Evolutionary conservation across 2,329 filamentous ascomycete species (phyloP).

Genomic region (Ophiognomonia clavigignenti-juglandacearum): DNA sequence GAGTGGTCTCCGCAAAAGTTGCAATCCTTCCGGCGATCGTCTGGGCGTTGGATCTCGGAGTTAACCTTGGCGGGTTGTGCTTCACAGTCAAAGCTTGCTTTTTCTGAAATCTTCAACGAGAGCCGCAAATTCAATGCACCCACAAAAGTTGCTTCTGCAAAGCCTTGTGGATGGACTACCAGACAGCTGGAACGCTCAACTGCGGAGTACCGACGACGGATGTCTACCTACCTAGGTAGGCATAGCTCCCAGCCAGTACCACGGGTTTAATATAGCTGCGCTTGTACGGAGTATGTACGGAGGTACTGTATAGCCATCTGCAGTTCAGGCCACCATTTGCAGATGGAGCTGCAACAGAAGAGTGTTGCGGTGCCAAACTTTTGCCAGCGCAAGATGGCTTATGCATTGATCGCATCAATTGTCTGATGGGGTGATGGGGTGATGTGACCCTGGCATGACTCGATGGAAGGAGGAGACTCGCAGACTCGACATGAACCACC

Average conservation of each 20-base stretch:
- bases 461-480: not conserved
- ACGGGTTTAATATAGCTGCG: not conserved
- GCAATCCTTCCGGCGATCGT: slow-evolving; percentile 8
- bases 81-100: too few relatives aligned
- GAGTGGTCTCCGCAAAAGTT: not conserved
- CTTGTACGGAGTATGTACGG: too few relatives aligned
- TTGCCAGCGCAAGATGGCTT: not conserved
- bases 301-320: too few relatives aligned
- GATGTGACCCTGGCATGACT: slow-evolving; percentile 11
- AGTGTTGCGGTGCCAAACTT: not conserved
- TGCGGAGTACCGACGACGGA: not conserved
- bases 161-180: not conserved
- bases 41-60: not conserved
- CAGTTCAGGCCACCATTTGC: too few relatives aligned
- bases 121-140: too few relatives aligned
- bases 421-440: slow-evolving; percentile 2
- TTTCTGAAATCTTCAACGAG: not conserved
- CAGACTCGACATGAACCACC: not conserved
- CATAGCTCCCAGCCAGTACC: not conserved
- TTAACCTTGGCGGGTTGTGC: not conserved
- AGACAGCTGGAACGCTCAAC: not conserved
- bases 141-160: not conserved
- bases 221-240: too few relatives aligned
- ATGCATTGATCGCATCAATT: slow-evolving; percentile 7
- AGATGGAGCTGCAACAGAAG: not conserved